Evolutionary conservation across 768 basidiomycete genomes (phyloP).

Genomic region (Lactarius psammicola): DNA sequence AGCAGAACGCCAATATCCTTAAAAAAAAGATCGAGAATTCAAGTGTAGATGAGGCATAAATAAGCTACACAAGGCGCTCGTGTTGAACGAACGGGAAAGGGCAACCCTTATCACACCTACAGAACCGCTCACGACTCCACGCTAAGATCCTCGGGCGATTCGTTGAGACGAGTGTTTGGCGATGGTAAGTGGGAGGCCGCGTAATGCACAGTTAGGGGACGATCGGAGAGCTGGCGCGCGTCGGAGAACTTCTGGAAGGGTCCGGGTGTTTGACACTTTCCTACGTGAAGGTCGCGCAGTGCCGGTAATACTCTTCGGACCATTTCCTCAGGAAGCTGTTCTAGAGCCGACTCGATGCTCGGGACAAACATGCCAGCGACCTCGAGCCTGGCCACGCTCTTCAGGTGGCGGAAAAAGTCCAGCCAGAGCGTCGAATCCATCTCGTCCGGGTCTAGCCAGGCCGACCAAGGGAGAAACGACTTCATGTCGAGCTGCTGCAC

Average conservation of each 20-base stretch:
- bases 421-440: neutral
- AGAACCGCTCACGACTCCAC: neutral
- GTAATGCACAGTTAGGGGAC: neutral
- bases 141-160: neutral
- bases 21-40: neutral
- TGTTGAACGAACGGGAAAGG: neutral
- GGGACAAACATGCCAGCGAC: neutral
- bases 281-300: neutral
- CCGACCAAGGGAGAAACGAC: neutral
- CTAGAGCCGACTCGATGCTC: neutral
- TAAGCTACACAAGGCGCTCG: neutral
- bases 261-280: neutral
- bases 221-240: neutral
- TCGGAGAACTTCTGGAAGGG: neutral
- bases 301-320: conserved; percentile 2
- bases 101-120: neutral
- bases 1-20: neutral
- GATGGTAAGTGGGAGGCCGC: neutral
- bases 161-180: neutral
- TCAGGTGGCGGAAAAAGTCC: neutral
- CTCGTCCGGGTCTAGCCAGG: neutral
- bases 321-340: neutral
- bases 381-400: neutral
- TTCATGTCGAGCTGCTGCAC: neutral
- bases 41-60: neutral